Evolutionary conservation across 73 alveolate genomes (phyloP).

Genomic region (Blepharisma stoltei): DNA sequence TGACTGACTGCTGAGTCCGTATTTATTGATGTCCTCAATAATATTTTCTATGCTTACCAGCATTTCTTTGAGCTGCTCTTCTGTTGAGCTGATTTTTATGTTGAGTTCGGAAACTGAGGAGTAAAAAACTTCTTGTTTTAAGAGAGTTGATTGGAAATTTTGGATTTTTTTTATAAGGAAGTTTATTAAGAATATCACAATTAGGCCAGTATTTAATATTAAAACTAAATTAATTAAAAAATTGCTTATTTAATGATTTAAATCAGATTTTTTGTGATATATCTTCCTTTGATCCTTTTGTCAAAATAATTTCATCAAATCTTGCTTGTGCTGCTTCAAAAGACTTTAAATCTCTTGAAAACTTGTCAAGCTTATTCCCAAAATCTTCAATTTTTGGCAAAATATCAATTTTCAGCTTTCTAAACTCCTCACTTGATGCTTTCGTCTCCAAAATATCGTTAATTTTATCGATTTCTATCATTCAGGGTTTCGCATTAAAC

Average conservation of each 20-base stretch:
- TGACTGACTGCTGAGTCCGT: neutral
- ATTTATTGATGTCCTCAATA: neutral
- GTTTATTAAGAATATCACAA: too few relatives aligned
- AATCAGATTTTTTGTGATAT: too few relatives aligned
- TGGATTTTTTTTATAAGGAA: slow-evolving; percentile 7
- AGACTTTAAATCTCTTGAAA: neutral
- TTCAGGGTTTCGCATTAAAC: too few relatives aligned
- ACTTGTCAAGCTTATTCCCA: too few relatives aligned
- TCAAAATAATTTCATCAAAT: slow-evolving; percentile 12
- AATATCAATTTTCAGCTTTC: too few relatives aligned
- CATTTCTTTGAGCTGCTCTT: neutral
- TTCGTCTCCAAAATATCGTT: too few relatives aligned
- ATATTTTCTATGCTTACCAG: neutral
- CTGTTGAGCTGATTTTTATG: neutral
- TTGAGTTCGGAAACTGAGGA: neutral
- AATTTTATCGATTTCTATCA: too few relatives aligned
- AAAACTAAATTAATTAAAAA: too few relatives aligned
- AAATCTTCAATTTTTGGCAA: too few relatives aligned
- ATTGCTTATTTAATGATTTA: too few relatives aligned
- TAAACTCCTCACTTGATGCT: too few relatives aligned
- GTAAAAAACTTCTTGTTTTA: neutral
- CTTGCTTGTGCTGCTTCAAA: neutral
- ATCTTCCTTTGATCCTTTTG: slow-evolving; percentile 23
- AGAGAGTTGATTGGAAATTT: neutral
- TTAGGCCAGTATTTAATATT: too few relatives aligned